Evolutionary conservation across 2,329 filamentous ascomycete genomes (phyloP).

Genomic region (Trichophyton benhamiae): DNA sequence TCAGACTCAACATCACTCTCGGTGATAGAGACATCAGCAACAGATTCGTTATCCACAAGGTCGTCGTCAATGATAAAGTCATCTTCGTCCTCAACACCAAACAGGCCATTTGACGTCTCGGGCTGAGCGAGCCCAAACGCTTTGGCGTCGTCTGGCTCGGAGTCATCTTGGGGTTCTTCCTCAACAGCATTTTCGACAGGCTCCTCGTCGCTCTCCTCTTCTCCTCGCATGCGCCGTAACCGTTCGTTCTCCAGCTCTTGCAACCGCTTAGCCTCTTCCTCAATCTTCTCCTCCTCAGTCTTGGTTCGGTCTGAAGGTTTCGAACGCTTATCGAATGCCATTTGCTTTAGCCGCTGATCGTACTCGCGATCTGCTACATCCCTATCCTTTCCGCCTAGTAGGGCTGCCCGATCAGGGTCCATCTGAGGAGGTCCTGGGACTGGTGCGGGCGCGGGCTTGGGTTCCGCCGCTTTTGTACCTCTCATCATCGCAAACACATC

Average conservation of each 20-base stretch:
- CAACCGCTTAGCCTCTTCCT: conserved; percentile 63
- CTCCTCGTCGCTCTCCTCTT: conserved; percentile 42
- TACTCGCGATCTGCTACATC: conserved; percentile 72
- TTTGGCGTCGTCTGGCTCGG: conserved; percentile 44
- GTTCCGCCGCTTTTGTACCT: conserved; percentile 43
- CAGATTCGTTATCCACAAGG: conserved; percentile 69
- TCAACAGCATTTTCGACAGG: conserved; percentile 25
- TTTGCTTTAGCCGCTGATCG: conserved; percentile 66
- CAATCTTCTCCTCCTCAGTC: conserved; percentile 73
- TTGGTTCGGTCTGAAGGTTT: conserved; percentile 79
- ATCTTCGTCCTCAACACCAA: conserved; percentile 83
- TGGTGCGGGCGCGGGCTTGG: conserved; percentile 35
- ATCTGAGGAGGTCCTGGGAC: conserved; percentile 37
- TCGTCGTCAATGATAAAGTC: conserved; percentile 87
- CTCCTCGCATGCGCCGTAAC: conserved; percentile 74
- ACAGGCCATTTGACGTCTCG: conserved; percentile 25
- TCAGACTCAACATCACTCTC: conserved; percentile 46
- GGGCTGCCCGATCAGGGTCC: conserved; percentile 51
- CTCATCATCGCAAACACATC: conserved; percentile 62
- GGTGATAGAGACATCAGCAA: conserved; percentile 29
- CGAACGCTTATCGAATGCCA: conserved; percentile 73
- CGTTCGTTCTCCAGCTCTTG: conserved; percentile 74
- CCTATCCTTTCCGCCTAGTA: conserved; percentile 50
- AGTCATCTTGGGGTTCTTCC: conserved; percentile 32
- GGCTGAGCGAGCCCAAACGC: conserved; percentile 50